These are phyloP conservation scores for Hura crepitans DNA, from an alignment of 441 rosid species.

Conservation along the genomic window DNA sequence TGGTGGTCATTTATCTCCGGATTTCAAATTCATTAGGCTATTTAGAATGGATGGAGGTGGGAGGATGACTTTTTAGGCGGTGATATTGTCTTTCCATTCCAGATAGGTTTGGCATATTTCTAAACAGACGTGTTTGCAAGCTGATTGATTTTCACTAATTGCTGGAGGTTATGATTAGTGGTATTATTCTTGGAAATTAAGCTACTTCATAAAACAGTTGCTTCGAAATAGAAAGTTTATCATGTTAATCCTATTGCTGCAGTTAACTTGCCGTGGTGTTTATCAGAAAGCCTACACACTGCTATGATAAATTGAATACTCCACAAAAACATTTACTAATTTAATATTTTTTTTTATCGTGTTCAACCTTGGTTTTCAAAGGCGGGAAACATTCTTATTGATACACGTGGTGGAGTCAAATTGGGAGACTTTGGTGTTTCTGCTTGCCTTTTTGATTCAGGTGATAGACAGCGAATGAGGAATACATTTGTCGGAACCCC, in stretches of 20 bases:
- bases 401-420: constrained; percentile 70
- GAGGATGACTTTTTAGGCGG: neutral
- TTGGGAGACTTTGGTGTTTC: constrained; percentile 97
- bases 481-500: constrained; percentile 99
- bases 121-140: neutral
- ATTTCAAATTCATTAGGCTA: neutral
- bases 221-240: neutral
- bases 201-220: neutral
- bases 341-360: constrained; percentile 12
- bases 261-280: neutral
- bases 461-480: constrained; percentile 95
- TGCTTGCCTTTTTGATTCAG: constrained; percentile 95
- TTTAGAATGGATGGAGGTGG: neutral
- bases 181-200: neutral
- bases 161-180: neutral
- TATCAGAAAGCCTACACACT: neutral
- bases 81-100: neutral
- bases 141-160: neutral
- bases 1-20: neutral
- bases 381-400: constrained; percentile 95
- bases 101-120: neutral
- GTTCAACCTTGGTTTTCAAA: constrained; percentile 29
- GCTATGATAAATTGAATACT: neutral
- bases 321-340: neutral
- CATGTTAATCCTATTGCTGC: neutral